Conservation (phyloP, 176 grass and related monocot species). For the Neostapfia colusana region DNA sequence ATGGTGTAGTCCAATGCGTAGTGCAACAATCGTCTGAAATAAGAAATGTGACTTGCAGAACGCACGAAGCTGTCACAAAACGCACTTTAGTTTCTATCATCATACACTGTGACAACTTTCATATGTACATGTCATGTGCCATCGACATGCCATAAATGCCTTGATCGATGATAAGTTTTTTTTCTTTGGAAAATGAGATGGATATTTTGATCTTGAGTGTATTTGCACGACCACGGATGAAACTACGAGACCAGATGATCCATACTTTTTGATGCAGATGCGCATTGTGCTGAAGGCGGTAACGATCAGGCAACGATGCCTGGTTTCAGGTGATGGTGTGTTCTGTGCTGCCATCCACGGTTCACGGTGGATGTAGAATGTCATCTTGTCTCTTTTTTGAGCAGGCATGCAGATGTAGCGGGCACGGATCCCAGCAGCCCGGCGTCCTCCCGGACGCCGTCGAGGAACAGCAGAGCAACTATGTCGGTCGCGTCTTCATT, state of each 20-base stretch:
- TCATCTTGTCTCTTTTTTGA: too few relatives aligned
- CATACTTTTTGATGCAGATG: not conserved
- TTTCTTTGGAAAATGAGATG: too few relatives aligned
- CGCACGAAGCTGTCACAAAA: too few relatives aligned
- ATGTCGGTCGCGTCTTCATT: constrained; percentile 25
- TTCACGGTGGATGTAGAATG: not conserved
- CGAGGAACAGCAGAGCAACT: constrained; percentile 35
- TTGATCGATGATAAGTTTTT: not conserved
- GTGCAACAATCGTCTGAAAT: too few relatives aligned
- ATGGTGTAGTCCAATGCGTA: too few relatives aligned
- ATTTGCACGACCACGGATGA: not conserved
- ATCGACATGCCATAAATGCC: not conserved
- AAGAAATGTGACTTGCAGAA: too few relatives aligned
- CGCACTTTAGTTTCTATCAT: too few relatives aligned
- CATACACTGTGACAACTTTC: too few relatives aligned
- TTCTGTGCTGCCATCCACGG: not conserved
- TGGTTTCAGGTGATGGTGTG: not conserved
- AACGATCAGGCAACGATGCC: not conserved
- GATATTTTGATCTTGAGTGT: too few relatives aligned
- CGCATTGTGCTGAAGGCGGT: not conserved
- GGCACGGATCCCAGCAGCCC: constrained; percentile 35
- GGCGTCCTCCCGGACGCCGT: constrained; percentile 5
- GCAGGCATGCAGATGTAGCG: constrained; percentile 14
- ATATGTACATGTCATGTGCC: too few relatives aligned
- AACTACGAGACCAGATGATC: not conserved